Evolutionary conservation across 257 asterid species (phyloP).

Genomic region (Solanum ahanhuiri): DNA sequence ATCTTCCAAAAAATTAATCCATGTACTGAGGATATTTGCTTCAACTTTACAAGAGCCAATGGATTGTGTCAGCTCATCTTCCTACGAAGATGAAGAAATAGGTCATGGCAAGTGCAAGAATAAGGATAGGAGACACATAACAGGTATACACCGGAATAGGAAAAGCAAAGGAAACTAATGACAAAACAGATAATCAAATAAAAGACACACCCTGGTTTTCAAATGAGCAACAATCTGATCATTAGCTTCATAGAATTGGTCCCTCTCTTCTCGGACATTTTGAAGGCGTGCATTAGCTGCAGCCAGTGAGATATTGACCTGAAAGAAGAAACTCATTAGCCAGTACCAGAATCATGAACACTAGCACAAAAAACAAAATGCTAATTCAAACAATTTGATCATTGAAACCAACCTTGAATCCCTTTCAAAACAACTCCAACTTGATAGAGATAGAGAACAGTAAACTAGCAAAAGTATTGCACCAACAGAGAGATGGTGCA

Average conservation of each 20-base stretch:
- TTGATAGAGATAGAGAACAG: background rate
- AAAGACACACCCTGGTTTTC: constrained; percentile 59
- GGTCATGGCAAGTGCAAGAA: background rate
- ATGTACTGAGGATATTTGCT: constrained; percentile 58
- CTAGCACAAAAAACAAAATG: background rate
- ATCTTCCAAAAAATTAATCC: constrained; percentile 92
- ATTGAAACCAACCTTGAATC: background rate
- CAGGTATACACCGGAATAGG: background rate
- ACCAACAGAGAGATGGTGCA: background rate
- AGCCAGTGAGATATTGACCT: constrained; percentile 87
- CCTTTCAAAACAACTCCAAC: background rate
- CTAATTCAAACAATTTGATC: background rate
- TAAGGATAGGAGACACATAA: constrained; percentile 1
- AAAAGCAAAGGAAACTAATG: background rate
- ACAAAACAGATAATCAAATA: background rate
- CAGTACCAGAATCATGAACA: background rate
- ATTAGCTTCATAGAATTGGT: constrained; percentile 94
- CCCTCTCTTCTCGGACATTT: constrained; percentile 83
- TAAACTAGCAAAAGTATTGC: background rate
- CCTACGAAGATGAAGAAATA: constrained; percentile 36
- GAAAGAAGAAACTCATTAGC: background rate
- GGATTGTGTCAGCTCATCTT: constrained; percentile 68
- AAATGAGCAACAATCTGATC: constrained; percentile 88
- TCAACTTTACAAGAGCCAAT: constrained; percentile 63
- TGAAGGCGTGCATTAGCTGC: constrained; percentile 79